Conservation (phyloP, 2,329 filamentous ascomycete genomes). For the Aaosphaeria arxii region DNA sequence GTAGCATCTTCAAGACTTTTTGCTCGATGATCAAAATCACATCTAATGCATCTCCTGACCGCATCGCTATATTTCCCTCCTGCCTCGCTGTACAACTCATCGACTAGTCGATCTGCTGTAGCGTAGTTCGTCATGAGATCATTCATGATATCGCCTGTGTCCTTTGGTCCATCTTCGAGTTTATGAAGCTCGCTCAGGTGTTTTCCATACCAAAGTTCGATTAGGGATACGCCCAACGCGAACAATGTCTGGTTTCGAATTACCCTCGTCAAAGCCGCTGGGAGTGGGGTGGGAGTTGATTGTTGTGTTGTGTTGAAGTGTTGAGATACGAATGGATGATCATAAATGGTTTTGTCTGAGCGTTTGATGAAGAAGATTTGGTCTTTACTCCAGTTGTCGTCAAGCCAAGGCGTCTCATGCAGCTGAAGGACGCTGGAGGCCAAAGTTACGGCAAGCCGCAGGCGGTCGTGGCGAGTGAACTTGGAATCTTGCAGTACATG, state of each 20-base stretch:
- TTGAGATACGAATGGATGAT: conserved; percentile 15
- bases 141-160: conserved; percentile 1
- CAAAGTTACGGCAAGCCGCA: conserved; percentile 17
- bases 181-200: conserved; percentile 16
- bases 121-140: conserved; percentile 19
- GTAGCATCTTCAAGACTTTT: conserved; percentile 20
- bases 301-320: conserved; percentile 5
- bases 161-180: conserved; percentile 6
- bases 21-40: conserved; percentile 24
- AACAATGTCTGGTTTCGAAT: conserved; percentile 33
- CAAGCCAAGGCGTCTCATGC: conserved; percentile 21
- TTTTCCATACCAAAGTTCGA: conserved; percentile 32
- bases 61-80: conserved; percentile 28
- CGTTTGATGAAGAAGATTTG: conserved; percentile 20
- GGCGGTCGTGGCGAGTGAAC: conserved; percentile 12
- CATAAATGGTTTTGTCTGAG: conserved; percentile 7
- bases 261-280: conserved; percentile 6
- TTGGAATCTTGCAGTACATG: conserved; percentile 9
- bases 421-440: conserved; percentile 20
- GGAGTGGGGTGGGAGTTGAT: background rate
- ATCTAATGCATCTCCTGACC: conserved; percentile 29
- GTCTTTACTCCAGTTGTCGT: conserved; percentile 17
- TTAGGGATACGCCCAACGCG: conserved; percentile 30
- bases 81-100: conserved; percentile 24
- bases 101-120: conserved; percentile 20